Conservation (phyloP, 2,329 filamentous ascomycete genomes). For the Claviceps purpurea region DNA sequence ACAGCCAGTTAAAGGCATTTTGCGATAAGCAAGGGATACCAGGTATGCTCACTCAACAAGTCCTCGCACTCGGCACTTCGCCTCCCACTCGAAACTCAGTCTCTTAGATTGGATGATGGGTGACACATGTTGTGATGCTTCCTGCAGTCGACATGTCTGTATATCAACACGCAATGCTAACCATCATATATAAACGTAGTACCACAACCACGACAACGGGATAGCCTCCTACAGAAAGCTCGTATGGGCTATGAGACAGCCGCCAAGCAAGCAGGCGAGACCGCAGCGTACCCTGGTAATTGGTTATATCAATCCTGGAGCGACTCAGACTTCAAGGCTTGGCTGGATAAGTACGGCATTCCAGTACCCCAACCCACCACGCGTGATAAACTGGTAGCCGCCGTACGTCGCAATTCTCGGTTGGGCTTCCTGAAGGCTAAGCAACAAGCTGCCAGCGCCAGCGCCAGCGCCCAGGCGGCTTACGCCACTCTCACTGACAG, state of each 20-base stretch:
- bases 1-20: conserved; percentile 87
- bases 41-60: conserved; percentile 22
- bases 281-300: conserved; percentile 76
- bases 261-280: conserved; percentile 64
- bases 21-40: conserved; percentile 80
- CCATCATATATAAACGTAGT: conserved; percentile 26
- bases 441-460: conserved; percentile 44
- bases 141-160: neutral
- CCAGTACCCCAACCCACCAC: conserved; percentile 70
- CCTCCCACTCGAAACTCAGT: too few species aligned
- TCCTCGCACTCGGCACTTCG: too few species aligned
- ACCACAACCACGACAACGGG: conserved; percentile 76
- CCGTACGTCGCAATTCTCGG: conserved; percentile 81
- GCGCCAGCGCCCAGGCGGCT: conserved; percentile 52
- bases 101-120: neutral
- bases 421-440: conserved; percentile 59
- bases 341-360: conserved; percentile 80
- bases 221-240: conserved; percentile 63
- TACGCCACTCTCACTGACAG: conserved; percentile 68
- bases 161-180: neutral
- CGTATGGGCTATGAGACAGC: conserved; percentile 69
- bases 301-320: conserved; percentile 91
- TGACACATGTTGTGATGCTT: neutral
- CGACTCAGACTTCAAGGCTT: conserved; percentile 85
- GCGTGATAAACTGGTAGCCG: conserved; percentile 79